phyloP scores from a whole-genome alignment of 257 asterid species.

The Solanum phureja region DNA sequence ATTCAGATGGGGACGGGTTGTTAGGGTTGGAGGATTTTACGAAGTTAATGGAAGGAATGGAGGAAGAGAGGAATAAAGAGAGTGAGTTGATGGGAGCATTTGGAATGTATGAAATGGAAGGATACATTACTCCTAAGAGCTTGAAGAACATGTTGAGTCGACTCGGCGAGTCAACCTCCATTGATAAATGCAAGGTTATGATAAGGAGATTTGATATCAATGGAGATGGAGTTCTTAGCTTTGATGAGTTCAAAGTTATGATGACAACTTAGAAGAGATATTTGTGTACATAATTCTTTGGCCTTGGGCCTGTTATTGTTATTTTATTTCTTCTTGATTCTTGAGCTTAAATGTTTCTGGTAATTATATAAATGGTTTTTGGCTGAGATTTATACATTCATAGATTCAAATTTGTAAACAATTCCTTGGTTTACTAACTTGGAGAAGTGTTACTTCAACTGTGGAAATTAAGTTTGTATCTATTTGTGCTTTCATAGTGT shows the following conservation, averaged over 20 bases:
- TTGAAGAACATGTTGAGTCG: slow-evolving; percentile 40
- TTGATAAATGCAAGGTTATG: slow-evolving; percentile 39
- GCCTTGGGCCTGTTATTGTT: background rate
- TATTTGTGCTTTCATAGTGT: background rate
- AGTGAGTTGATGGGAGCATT: slow-evolving; percentile 39
- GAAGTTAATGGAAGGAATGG: slow-evolving; percentile 38
- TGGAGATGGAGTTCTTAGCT: slow-evolving; percentile 45
- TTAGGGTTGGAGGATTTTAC: slow-evolving; percentile 44
- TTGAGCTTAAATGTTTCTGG: background rate
- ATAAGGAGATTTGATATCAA: slow-evolving; percentile 36
- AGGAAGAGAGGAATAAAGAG: slow-evolving; percentile 27
- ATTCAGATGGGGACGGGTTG: slow-evolving; percentile 46
- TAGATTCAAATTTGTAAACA: background rate
- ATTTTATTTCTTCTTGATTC: background rate
- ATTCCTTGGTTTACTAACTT: background rate
- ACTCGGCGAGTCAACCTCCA: slow-evolving; percentile 32
- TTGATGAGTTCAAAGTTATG: slow-evolving; percentile 53
- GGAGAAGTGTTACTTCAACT: background rate
- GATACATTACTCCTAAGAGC: slow-evolving; percentile 50
- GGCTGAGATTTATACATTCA: background rate
- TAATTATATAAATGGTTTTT: background rate
- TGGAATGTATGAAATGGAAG: slow-evolving; percentile 47
- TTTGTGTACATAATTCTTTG: background rate
- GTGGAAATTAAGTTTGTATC: background rate
- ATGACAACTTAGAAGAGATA: slow-evolving; percentile 14